Percentiles rank a stretch among this genome's conserved stretches.
These are phyloP conservation scores for Poteriospumella lacustris DNA, from an alignment of 108 stramenopile genomes.

Conservation along the genomic window DNA sequence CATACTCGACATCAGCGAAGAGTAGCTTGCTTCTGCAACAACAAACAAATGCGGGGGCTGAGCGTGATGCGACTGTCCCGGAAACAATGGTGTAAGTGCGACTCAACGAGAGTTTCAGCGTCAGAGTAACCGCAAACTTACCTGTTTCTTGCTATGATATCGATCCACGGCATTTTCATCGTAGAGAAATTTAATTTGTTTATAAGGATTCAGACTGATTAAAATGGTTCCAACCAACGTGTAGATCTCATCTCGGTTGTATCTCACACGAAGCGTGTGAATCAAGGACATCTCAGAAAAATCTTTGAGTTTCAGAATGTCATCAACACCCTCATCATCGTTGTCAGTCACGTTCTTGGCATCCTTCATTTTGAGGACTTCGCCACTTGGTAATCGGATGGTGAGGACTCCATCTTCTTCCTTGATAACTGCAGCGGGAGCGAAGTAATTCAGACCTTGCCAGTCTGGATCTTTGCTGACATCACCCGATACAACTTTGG, in stretches of 20 bases:
- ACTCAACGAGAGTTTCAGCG: background rate
- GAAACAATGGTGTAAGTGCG: too few species aligned
- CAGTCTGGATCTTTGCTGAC: background rate
- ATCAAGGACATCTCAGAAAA: slow-evolving; percentile 18
- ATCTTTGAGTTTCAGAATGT: slow-evolving; percentile 1
- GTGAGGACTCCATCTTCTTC: slow-evolving; percentile 5
- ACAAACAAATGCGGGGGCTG: slow-evolving; percentile 44
- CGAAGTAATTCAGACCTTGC: background rate
- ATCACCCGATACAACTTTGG: background rate
- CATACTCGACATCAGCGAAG: slow-evolving; percentile 29
- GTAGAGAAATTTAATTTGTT: background rate
- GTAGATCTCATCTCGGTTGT: slow-evolving; percentile 5
- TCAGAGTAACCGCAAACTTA: background rate
- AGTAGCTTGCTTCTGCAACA: slow-evolving; percentile 45
- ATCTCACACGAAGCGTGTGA: background rate
- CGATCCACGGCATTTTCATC: background rate
- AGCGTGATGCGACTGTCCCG: background rate
- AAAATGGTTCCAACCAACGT: slow-evolving; percentile 4
- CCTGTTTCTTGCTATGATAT: background rate
- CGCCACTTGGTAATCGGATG: background rate
- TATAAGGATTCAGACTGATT: slow-evolving; percentile 19
- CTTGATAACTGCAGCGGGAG: background rate
- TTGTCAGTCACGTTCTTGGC: background rate
- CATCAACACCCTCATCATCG: slow-evolving; percentile 16
- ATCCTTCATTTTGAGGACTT: background rate